Evolutionary conservation across 306 rosid species (phyloP), one percentile per base, ranked within the genome.

Genomic region (Lupinus albus): DNA sequence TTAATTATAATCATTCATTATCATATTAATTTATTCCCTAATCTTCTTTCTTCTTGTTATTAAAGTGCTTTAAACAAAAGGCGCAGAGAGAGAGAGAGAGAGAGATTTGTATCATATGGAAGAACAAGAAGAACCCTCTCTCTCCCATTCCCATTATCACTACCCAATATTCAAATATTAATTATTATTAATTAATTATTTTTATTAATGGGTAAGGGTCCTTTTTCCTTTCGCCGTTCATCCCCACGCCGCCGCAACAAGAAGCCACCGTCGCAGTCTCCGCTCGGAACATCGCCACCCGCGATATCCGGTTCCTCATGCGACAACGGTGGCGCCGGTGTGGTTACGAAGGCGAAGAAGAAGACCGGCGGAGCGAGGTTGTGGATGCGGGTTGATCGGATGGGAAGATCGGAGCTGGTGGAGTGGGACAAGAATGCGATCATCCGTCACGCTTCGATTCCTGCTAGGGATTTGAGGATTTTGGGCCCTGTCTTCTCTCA

Each of bases 401-500:
- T 63, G 11, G 97, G 99, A 0, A 55, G 51, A 12, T 85, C 96
- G 1, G 99, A 93, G 85, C 85, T 90, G 5, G 81, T 79, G 1
- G 99, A 90, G 83, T 86, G 82, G 76, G 99, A 93, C 53, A 93
- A 90, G 79, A 90, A 63, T 72, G 80, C 96, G 6, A 93, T 93
- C 21, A 81, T 93, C 68, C 89, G 82, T 12, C 88, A 83, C 17
- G 94, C 96, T 10, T 84, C 71, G 36, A 86, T 93, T 78, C 99
- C 99, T 3, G 81, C 95, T 4, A 78, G 97, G 48, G 99, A 93
- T 81, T 75, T 93, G 78, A 83, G 99, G 68, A 85, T 90, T 46
- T 79, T 93, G n/a, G 99, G 99, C 53, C 99, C 99, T 38, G 77
- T 93, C 49, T 93, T 93, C 90, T 93, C 97, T 10, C 92, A 93